Conservation (phyloP, 106 monocot species). For the Dioscorea zingiberensis region DNA sequence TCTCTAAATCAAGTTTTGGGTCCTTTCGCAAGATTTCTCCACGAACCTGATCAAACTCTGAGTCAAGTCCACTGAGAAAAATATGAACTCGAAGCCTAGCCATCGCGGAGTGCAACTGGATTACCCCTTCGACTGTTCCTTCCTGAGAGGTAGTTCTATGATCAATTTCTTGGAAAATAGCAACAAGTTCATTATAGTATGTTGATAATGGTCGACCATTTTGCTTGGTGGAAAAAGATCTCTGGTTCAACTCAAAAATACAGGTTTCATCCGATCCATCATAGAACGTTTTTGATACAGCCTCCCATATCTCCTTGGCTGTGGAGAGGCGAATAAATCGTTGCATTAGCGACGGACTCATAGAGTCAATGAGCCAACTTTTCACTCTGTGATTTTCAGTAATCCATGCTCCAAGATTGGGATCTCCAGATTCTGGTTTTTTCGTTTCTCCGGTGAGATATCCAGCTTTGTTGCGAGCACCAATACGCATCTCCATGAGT, state of each 20-base stretch:
- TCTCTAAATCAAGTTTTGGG: neutral
- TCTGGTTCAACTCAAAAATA: neutral
- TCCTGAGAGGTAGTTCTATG: neutral
- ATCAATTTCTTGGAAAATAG: neutral
- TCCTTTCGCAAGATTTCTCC: neutral
- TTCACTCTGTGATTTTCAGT: neutral
- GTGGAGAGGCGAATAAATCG: neutral
- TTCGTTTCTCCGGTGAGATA: neutral
- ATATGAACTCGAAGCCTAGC: neutral
- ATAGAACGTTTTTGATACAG: neutral
- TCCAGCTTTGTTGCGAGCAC: neutral
- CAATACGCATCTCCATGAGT: neutral
- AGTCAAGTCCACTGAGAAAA: neutral
- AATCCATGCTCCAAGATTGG: neutral
- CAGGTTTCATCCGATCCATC: neutral
- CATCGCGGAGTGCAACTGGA: too few species aligned
- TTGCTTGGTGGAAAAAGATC: too few species aligned
- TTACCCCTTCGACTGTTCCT: neutral
- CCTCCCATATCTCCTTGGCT: neutral
- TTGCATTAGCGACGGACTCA: neutral
- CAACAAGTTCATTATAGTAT: neutral
- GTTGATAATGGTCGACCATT: neutral
- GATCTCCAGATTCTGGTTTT: neutral
- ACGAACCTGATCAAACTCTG: neutral
- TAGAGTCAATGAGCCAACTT: neutral